These are phyloP conservation scores for Trichoderma koningiopsis DNA, from an alignment of 2,329 filamentous ascomycete genomes.

Conservation along the genomic window DNA sequence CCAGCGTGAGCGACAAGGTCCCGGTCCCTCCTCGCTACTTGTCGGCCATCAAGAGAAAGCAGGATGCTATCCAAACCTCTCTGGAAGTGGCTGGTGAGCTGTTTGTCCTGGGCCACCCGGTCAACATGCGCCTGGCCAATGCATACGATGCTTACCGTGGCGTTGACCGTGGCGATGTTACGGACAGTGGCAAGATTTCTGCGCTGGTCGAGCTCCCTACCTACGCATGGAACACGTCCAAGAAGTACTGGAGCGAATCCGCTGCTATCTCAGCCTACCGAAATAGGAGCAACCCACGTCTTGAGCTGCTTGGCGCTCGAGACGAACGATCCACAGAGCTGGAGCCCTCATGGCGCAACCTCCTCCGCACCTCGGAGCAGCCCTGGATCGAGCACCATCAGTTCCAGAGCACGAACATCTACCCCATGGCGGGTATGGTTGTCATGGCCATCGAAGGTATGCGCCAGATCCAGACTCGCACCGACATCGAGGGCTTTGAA, in stretches of 20 bases:
- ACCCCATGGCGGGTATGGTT: conserved; percentile 43
- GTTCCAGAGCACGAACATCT: conserved; percentile 36
- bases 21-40: neutral
- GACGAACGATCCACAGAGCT: conserved; percentile 30
- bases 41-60: neutral
- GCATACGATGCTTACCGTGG: neutral
- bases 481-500: conserved; percentile 17
- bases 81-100: neutral
- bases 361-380: conserved; percentile 27
- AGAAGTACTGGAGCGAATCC: conserved; percentile 38
- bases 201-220: conserved; percentile 34
- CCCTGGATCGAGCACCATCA: conserved; percentile 43
- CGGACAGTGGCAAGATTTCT: neutral
- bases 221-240: conserved; percentile 42
- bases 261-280: conserved; percentile 36
- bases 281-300: conserved; percentile 36
- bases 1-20: neutral
- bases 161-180: neutral
- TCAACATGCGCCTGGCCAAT: neutral
- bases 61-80: neutral
- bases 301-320: conserved; percentile 44
- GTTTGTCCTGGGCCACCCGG: neutral
- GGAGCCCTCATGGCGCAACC: conserved; percentile 32
- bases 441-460: conserved; percentile 40
- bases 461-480: conserved; percentile 28